A percentile compares a stretch with the other conserved stretches of the same genome.
These are phyloP conservation scores for Mycena epipterygia DNA, from an alignment of 768 basidiomycete genomes.

Conservation along the genomic window DNA sequence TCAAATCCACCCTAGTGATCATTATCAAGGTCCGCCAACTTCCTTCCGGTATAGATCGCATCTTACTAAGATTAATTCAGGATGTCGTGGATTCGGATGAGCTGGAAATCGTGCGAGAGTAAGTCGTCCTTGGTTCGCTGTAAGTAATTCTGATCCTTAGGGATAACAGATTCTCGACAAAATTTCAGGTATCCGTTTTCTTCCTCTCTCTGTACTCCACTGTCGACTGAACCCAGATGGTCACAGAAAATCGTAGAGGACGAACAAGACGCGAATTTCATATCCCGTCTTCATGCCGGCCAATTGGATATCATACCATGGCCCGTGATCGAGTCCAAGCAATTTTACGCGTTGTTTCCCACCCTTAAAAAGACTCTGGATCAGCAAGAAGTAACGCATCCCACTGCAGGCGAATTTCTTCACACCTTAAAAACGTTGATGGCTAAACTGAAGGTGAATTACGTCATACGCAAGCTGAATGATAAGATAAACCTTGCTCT, in stretches of 20 bases:
- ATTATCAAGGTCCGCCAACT: constrained; percentile 68
- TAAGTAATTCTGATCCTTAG: not conserved
- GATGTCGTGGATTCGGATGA: constrained; percentile 75
- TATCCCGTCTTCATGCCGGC: constrained; percentile 70
- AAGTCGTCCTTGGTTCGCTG: constrained; percentile 30
- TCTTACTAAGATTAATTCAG: constrained; percentile 44
- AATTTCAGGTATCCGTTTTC: constrained; percentile 52
- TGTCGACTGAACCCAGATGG: constrained; percentile 65
- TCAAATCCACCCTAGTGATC: constrained; percentile 70
- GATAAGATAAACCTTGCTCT: not conserved
- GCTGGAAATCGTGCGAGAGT: constrained; percentile 70
- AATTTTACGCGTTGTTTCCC: constrained; percentile 69
- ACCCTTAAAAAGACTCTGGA: constrained; percentile 62
- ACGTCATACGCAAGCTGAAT: not conserved
- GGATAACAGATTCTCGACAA: constrained; percentile 62
- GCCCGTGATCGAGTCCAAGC: constrained; percentile 73
- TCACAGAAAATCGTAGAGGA: constrained; percentile 70
- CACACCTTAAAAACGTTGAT: constrained; percentile 71
- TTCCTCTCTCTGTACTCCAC: not conserved
- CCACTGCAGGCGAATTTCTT: constrained; percentile 66
- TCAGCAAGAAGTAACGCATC: constrained; percentile 62
- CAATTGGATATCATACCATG: constrained; percentile 71
- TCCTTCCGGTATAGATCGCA: not conserved
- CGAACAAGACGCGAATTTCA: constrained; percentile 73
- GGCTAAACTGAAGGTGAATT: constrained; percentile 66